Evolutionary conservation across 1,139 yeast genomes (phyloP).

Genomic region (Zygosaccharomyces sapae): DNA sequence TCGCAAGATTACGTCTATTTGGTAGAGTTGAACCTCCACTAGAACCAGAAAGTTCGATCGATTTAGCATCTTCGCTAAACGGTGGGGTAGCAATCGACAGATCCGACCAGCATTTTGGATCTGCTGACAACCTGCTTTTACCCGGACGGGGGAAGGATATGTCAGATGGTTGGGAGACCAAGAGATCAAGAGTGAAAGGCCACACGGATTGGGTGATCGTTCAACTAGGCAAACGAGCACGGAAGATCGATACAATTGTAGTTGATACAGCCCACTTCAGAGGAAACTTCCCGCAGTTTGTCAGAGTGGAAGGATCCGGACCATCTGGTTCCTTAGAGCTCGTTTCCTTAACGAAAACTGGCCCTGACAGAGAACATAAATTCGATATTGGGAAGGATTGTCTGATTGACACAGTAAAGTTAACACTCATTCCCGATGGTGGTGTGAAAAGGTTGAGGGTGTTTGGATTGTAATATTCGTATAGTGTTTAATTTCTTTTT

Average conservation of each 20-base stretch:
- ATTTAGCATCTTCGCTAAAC: slow-evolving; percentile 74
- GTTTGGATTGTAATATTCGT: slow-evolving; percentile 45
- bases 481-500: background rate
- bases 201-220: slow-evolving; percentile 90
- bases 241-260: slow-evolving; percentile 50
- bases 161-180: slow-evolving; percentile 99
- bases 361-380: slow-evolving; percentile 74
- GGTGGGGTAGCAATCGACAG: slow-evolving; percentile 84
- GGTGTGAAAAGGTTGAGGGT: slow-evolving; percentile 89
- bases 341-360: slow-evolving; percentile 67
- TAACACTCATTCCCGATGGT: slow-evolving; percentile 90
- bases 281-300: slow-evolving; percentile 86
- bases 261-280: slow-evolving; percentile 91
- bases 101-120: slow-evolving; percentile 91
- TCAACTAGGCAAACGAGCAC: slow-evolving; percentile 63
- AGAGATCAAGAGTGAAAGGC: slow-evolving; percentile 73
- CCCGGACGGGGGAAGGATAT: slow-evolving; percentile 95
- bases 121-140: slow-evolving; percentile 78
- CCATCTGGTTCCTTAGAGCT: slow-evolving; percentile 41
- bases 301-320: slow-evolving; percentile 56
- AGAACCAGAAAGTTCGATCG: slow-evolving; percentile 38
- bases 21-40: slow-evolving; percentile 65
- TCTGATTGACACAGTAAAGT: slow-evolving; percentile 59
- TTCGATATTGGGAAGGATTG: slow-evolving; percentile 37
- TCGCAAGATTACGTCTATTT: slow-evolving; percentile 86